phyloP scores from a whole-genome alignment of 2,329 filamentous ascomycete genomes.

The Leptographium procerum region DNA sequence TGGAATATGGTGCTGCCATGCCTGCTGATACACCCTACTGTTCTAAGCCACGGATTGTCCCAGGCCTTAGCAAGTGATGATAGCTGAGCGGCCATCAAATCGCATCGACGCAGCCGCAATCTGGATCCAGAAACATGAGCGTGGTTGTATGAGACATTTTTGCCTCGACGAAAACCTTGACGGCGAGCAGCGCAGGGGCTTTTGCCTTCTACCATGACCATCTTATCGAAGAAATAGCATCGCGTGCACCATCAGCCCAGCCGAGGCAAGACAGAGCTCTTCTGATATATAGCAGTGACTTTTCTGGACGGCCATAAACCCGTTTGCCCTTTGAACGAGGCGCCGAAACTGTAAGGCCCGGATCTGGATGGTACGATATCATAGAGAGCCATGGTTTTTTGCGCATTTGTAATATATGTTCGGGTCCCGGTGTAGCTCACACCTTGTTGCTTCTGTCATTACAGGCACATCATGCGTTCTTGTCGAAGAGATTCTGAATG shows the following conservation, averaged over 20 bases:
- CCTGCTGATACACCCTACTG: neutral
- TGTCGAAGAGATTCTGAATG: constrained; percentile 2
- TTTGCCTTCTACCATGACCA: too few species aligned
- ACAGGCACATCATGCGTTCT: neutral
- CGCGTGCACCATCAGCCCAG: too few species aligned
- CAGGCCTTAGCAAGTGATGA: too few species aligned
- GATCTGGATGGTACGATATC: neutral
- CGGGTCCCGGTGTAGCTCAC: neutral
- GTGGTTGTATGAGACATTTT: too few species aligned
- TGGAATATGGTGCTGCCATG: neutral
- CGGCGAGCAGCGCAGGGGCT: too few species aligned
- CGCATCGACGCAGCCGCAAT: too few species aligned
- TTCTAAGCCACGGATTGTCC: too few species aligned
- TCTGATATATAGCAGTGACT: neutral
- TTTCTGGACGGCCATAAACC: neutral
- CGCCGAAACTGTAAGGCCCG: neutral
- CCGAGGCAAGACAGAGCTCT: neutral
- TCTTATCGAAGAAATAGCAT: too few species aligned
- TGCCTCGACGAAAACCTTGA: too few species aligned
- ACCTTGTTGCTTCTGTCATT: neutral
- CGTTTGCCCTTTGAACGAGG: neutral
- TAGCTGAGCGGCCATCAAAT: too few species aligned
- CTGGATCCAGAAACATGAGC: too few species aligned
- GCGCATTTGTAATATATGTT: neutral
- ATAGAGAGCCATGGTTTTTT: neutral